Percentiles rank a stretch among this genome's conserved stretches.
Evolutionary conservation across 2,329 filamentous ascomycete species (phyloP).

Genomic region (Ascosphaera acerosa): DNA sequence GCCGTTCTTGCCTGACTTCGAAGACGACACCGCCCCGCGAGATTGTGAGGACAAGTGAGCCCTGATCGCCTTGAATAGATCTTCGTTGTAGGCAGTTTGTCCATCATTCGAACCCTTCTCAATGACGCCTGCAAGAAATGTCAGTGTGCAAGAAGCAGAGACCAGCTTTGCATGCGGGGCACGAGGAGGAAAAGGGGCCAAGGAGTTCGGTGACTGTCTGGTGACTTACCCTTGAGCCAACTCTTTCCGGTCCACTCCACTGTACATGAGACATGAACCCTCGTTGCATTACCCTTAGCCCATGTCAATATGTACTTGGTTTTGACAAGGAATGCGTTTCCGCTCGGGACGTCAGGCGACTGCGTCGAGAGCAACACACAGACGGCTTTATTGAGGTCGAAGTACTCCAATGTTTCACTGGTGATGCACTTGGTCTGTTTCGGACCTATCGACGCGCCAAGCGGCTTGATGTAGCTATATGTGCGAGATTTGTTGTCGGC

Average conservation of each 20-base stretch:
- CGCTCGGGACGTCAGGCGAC: conserved; percentile 84
- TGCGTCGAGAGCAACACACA: conserved; percentile 62
- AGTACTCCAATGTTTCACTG: conserved; percentile 53
- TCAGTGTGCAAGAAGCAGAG: no score
- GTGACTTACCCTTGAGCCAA: conserved; percentile 64
- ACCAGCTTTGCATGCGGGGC: no score
- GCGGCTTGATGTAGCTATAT: conserved; percentile 78
- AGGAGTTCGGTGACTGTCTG: no score
- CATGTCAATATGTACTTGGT: conserved; percentile 88
- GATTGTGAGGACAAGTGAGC: conserved; percentile 42
- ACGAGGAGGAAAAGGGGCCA: no score
- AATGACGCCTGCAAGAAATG: conserved; percentile 60
- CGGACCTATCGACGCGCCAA: conserved; percentile 62
- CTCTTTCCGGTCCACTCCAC: conserved; percentile 96
- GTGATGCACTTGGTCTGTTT: conserved; percentile 89
- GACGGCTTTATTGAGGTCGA: conserved; percentile 71
- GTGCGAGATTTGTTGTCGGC: conserved; percentile 48
- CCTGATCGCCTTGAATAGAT: conserved; percentile 50
- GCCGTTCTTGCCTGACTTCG: conserved; percentile 23
- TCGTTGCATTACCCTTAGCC: conserved; percentile 65
- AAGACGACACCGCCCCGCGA: conserved; percentile 24
- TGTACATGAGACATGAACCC: conserved; percentile 64
- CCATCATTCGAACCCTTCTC: conserved; percentile 89
- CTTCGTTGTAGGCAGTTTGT: conserved; percentile 58
- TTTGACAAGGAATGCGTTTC: conserved; percentile 74